Evolutionary conservation across 805 yeast genomes (phyloP).

Genomic region (Schwanniomyces pseudopolymorphus): DNA sequence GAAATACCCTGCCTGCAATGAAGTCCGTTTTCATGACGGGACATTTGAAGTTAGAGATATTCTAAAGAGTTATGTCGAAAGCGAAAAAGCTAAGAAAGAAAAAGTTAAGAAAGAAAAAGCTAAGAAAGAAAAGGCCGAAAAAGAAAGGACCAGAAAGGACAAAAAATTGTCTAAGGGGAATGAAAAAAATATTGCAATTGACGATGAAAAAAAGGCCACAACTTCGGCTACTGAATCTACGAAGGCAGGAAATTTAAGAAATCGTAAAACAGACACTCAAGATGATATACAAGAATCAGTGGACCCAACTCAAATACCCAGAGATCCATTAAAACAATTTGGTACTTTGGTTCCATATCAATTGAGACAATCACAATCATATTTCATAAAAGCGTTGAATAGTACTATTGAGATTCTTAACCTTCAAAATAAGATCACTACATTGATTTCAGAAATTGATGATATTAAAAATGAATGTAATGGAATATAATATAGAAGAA

Average conservation of each 20-base stretch:
- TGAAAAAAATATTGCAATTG: background rate
- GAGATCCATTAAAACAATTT: constrained; percentile 46
- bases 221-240: background rate
- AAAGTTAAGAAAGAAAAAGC: constrained; percentile 3
- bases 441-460: constrained; percentile 10
- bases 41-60: constrained; percentile 9
- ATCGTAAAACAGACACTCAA: constrained; percentile 1
- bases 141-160: constrained; percentile 6
- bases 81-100: constrained; percentile 8
- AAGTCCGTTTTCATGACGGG: constrained; percentile 11
- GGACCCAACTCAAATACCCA: background rate
- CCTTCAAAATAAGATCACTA: constrained; percentile 18
- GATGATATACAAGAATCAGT: background rate
- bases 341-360: constrained; percentile 47
- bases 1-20: constrained; percentile 24
- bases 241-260: constrained; percentile 2
- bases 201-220: background rate
- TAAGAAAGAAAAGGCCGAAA: constrained; percentile 6
- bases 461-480: background rate
- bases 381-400: constrained; percentile 33
- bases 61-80: constrained; percentile 4
- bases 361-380: constrained; percentile 35
- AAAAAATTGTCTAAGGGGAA: too few relatives aligned
- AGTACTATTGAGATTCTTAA: constrained; percentile 20
- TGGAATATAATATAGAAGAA: background rate